Evolutionary conservation across 805 yeast species (phyloP).

Genomic region (Sungouiozyma intestinalis): DNA sequence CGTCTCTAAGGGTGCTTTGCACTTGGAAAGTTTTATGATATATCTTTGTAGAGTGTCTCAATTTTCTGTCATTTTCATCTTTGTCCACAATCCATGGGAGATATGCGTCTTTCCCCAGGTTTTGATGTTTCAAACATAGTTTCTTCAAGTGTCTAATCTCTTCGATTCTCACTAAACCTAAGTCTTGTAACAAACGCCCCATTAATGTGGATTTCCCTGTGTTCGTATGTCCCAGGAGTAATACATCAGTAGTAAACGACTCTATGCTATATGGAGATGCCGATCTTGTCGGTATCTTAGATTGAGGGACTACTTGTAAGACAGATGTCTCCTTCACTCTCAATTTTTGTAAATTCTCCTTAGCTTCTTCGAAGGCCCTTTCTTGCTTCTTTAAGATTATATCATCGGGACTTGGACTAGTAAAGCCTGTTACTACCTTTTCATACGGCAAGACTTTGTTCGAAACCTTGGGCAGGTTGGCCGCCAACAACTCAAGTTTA

Average conservation of each 20-base stretch:
- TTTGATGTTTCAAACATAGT: conserved; percentile 1
- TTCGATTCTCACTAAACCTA: conserved; percentile 2
- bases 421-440: conserved; percentile 40
- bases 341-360: conserved; percentile 9
- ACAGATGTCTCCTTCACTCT: background rate
- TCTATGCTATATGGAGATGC: background rate
- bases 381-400: conserved; percentile 49
- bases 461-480: background rate
- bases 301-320: background rate
- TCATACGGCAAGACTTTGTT: conserved; percentile 1
- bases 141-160: conserved; percentile 7
- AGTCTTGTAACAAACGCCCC: conserved; percentile 9
- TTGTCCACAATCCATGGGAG: conserved; percentile 7
- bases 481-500: background rate
- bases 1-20: background rate
- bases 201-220: conserved; percentile 12
- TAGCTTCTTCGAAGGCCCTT: conserved; percentile 31
- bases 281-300: conserved; percentile 1
- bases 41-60: background rate
- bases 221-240: conserved; percentile 6
- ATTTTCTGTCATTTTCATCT: conserved; percentile 2
- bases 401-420: conserved; percentile 79
- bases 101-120: conserved; percentile 1
- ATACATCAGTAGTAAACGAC: conserved; percentile 1
- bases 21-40: background rate